These are phyloP conservation scores for Phytophthora cryptogea DNA, from an alignment of 352 stramenopile species.

Conservation along the genomic window DNA sequence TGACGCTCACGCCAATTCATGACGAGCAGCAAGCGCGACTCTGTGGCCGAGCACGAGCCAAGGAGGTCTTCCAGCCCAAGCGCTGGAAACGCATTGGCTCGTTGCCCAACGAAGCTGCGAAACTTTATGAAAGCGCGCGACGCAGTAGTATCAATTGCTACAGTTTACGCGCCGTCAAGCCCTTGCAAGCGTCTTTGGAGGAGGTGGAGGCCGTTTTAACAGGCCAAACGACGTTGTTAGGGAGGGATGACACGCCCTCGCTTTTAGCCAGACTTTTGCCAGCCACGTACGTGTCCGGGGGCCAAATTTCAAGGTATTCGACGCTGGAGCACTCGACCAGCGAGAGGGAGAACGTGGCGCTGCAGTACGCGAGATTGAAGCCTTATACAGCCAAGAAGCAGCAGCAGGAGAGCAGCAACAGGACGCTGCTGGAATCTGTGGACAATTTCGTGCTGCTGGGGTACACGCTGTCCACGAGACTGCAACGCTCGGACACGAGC, in stretches of 20 bases:
- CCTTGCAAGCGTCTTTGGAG: constrained; percentile 47
- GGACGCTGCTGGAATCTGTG: constrained; percentile 19
- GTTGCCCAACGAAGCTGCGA: constrained; percentile 53
- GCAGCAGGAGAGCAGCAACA: constrained; percentile 10
- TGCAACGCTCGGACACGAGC: constrained; percentile 64
- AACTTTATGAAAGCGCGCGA: constrained; percentile 60
- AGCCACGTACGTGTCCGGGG: constrained; percentile 46
- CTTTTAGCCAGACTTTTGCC: constrained; percentile 51
- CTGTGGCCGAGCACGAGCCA: constrained; percentile 56
- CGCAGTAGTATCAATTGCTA: constrained; percentile 26
- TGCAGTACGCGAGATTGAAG: constrained; percentile 59
- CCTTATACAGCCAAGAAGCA: constrained; percentile 30
- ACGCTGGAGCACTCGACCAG: constrained; percentile 61
- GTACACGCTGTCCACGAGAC: constrained; percentile 62
- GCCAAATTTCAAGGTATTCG: constrained; percentile 46
- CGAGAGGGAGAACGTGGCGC: constrained; percentile 61
- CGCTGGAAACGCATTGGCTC: constrained; percentile 68
- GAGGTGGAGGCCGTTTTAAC: constrained; percentile 65
- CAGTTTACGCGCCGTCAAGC: constrained; percentile 61
- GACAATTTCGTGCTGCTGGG: constrained; percentile 63
- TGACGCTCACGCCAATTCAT: constrained; percentile 42
- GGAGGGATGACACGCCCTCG: constrained; percentile 29
- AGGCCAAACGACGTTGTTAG: constrained; percentile 31
- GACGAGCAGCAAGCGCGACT: constrained; percentile 59
- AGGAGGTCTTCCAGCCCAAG: constrained; percentile 72